Percentiles rank a stretch among this genome's conserved stretches.
phyloP scores from a whole-genome alignment of 2,329 filamentous ascomycete genomes.

The Fusarium nygamai region DNA sequence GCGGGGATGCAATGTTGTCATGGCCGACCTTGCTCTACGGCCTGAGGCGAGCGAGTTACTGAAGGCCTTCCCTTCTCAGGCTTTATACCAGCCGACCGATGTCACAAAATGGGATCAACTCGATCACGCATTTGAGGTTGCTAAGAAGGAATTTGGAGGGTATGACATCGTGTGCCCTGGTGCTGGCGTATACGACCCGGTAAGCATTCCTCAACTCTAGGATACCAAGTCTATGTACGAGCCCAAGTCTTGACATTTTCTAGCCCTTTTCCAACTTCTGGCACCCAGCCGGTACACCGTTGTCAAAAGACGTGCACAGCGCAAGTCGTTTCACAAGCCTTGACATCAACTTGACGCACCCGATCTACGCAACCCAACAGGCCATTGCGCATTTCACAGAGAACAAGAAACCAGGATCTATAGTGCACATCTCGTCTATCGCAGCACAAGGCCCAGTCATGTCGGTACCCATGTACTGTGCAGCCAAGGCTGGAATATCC shows the following conservation, averaged over 20 bases:
- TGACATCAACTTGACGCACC: neutral
- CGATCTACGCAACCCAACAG: neutral
- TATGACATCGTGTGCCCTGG: neutral
- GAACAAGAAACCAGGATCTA: neutral
- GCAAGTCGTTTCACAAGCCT: neutral
- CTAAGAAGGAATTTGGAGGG: neutral
- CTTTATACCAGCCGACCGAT: neutral
- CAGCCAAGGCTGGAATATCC: neutral
- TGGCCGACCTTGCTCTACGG: neutral
- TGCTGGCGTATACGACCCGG: neutral
- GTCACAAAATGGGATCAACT: neutral
- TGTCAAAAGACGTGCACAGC: neutral
- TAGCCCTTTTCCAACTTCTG: neutral
- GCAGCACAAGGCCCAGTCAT: neutral
- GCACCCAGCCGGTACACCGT: neutral
- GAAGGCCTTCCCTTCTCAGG: neutral
- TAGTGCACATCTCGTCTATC: neutral
- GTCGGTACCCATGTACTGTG: neutral
- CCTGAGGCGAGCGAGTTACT: neutral
- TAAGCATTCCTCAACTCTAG: neutral
- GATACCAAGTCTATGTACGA: neutral
- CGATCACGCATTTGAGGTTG: neutral
- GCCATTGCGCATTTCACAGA: neutral
- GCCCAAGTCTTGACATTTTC: neutral
- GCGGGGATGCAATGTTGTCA: neutral